Evolutionary conservation across 2,329 filamentous ascomycete genomes (phyloP), one percentile per base, ranked within the genome.

Genomic region (Pseudogymnoascus pannorum): DNA sequence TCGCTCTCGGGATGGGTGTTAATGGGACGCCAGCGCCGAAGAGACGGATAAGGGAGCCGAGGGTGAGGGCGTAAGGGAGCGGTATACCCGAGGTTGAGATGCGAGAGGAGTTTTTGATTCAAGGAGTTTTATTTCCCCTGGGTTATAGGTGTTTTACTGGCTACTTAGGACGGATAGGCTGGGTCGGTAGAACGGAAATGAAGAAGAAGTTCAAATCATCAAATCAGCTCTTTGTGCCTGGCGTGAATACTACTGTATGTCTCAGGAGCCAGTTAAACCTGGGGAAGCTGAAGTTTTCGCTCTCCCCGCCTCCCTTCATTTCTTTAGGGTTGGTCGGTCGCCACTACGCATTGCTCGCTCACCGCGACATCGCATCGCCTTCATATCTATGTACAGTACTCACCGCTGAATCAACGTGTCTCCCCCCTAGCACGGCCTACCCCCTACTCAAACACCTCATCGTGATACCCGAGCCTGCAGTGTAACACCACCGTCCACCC

Each of bases 1-100:
- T 60, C 40, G 64, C 68, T 4, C 61, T 70, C 2, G 68, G 69
- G 2, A 69, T 70, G 65, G 65, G 66, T 22, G 65, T 62, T 7
- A 72, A 72, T 64, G 71, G 71, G 4, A 72, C 70, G 9, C 70
- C 69, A 22, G 57, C 57, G 57, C 67, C 65, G 24, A 72, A 69
- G 64, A 71, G 67, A 58, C 67, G 65, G 48, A 60, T 64, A 48
- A 64, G 64, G 57, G 60, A 44, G 6, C 61, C 57, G 31, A 58
- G 35, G 18, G 57, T 40, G 48, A 54, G 14, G 48, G 48, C 26
- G n/a, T 40, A 31, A 40, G 18, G 35, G 22, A 29, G 54, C 38
- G 5, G 18, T 38, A 58, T 36, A 40, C 31, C 18, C 35, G 54
- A 22, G 31, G 16, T 36, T 11, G 24, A 35, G 16, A 20, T 2